Evolutionary conservation across 2,329 filamentous ascomycete species (phyloP).

Genomic region (Amphichorda felina): DNA sequence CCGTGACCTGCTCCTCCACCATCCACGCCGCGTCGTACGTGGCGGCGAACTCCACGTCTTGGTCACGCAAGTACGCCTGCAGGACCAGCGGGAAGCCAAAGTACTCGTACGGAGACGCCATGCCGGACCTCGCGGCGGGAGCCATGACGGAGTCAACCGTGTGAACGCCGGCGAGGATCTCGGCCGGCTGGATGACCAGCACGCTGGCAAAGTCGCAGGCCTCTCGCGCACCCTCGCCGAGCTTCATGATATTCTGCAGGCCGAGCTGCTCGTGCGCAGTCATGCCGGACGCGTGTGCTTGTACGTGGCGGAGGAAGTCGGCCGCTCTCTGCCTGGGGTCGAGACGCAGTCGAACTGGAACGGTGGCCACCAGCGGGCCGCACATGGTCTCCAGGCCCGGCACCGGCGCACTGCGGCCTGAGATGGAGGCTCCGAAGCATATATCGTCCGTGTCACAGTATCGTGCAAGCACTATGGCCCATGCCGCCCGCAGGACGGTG

Average conservation of each 20-base stretch:
- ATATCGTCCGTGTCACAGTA: conserved; percentile 8
- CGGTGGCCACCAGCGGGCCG: conserved; percentile 10
- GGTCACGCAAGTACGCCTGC: conserved; percentile 1
- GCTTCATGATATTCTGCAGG: conserved; percentile 9
- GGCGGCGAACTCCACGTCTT: conserved; percentile 2
- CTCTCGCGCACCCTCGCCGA: conserved; percentile 3
- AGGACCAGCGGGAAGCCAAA: conserved; percentile 6
- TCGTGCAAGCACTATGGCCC: conserved; percentile 2
- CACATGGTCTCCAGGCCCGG: conserved; percentile 8
- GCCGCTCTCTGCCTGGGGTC: not conserved
- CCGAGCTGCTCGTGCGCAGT: conserved; percentile 8
- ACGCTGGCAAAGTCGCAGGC: conserved; percentile 8
- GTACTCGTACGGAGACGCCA: not conserved
- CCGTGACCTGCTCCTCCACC: not conserved
- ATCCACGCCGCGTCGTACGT: conserved; percentile 4
- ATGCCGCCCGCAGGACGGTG: conserved; percentile 6
- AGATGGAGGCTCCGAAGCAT: conserved; percentile 9
- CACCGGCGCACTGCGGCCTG: conserved; percentile 10
- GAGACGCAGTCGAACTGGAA: conserved; percentile 5
- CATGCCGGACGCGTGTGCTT: conserved; percentile 5
- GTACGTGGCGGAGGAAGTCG: conserved; percentile 3
- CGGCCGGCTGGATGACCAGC: conserved; percentile 7
- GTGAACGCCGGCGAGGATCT: not conserved
- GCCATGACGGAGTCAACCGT: not conserved
- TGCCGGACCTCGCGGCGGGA: too few relatives aligned